Conservation (phyloP, 306 rosid genomes). For the Macrotyloma uniflorum region DNA sequence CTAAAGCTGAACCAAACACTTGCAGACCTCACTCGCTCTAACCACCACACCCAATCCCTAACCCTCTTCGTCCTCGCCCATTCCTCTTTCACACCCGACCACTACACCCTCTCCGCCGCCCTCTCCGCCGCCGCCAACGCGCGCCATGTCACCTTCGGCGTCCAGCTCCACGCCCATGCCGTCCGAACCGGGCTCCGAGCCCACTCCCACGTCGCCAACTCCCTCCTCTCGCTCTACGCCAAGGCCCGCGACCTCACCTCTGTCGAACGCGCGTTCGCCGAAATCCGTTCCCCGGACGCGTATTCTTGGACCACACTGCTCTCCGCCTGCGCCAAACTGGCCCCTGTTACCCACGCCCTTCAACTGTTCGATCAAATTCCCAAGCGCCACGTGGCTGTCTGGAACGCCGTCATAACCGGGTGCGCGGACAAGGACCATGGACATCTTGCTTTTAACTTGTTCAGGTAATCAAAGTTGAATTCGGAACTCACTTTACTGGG, state of each 20-base stretch:
- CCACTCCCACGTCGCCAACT: constrained; percentile 65
- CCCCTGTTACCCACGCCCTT: constrained; percentile 45
- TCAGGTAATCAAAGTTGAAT: constrained; percentile 13
- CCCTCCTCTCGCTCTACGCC: constrained; percentile 67
- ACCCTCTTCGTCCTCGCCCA: constrained; percentile 55
- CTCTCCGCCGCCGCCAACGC: constrained; percentile 56
- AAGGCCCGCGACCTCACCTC: constrained; percentile 52
- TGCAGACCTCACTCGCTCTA: constrained; percentile 49
- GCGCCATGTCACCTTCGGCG: constrained; percentile 44
- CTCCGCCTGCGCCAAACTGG: constrained; percentile 58
- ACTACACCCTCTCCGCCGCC: constrained; percentile 67
- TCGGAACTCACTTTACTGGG: not conserved
- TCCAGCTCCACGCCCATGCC: constrained; percentile 63
- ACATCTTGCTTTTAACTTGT: constrained; percentile 50
- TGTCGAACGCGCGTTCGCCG: constrained; percentile 44
- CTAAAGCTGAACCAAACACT: constrained; percentile 55
- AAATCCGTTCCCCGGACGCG: constrained; percentile 54
- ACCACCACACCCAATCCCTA: constrained; percentile 50
- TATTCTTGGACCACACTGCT: constrained; percentile 80
- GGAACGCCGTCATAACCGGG: constrained; percentile 82
- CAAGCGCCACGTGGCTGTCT: constrained; percentile 50
- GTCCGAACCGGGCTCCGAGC: constrained; percentile 51
- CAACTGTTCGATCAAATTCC: constrained; percentile 63
- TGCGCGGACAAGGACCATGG: constrained; percentile 45
- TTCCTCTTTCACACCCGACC: constrained; percentile 64